Conservation (phyloP, 139 green algal genomes). For the Tetratostichococcus sp. region DNA sequence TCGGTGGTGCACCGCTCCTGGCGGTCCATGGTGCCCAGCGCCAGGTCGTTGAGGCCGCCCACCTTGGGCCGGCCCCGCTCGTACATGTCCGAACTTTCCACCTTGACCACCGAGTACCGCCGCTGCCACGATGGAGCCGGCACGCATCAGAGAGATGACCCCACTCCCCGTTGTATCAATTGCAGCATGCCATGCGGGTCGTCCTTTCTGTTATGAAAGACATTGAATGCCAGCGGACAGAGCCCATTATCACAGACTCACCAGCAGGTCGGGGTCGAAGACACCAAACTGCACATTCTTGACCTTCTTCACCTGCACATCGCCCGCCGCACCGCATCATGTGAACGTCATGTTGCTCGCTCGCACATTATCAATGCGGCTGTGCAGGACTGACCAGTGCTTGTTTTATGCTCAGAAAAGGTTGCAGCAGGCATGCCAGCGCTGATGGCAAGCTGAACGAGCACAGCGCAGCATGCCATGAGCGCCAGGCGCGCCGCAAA, state of each 20-base stretch:
- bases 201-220: no score
- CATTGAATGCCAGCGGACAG: no score
- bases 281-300: slow-evolving; percentile 92
- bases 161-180: no score
- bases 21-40: slow-evolving; percentile 91
- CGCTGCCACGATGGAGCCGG: slow-evolving; percentile 53
- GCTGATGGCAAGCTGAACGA: slow-evolving; percentile 13
- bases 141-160: background rate
- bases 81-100: slow-evolving; percentile 81
- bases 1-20: slow-evolving; percentile 78
- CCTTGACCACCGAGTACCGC: slow-evolving; percentile 85
- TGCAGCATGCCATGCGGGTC: no score
- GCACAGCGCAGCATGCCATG: background rate
- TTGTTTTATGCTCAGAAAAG: no score
- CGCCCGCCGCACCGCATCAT: no score
- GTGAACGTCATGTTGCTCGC: no score
- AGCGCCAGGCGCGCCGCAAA: background rate
- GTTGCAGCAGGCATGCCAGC: slow-evolving; percentile 6
- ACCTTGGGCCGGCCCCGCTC: slow-evolving; percentile 84
- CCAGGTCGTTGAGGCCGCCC: slow-evolving; percentile 85
- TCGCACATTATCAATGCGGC: no score
- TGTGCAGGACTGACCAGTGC: no score
- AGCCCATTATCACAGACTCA: no score
- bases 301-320: slow-evolving; percentile 63
- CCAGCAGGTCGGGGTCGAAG: slow-evolving; percentile 94